A percentile compares a stretch with the other conserved stretches of the same genome.
These are phyloP conservation scores for Rossbeevera mucosa DNA, from an alignment of 768 basidiomycete genomes.

Conservation along the genomic window DNA sequence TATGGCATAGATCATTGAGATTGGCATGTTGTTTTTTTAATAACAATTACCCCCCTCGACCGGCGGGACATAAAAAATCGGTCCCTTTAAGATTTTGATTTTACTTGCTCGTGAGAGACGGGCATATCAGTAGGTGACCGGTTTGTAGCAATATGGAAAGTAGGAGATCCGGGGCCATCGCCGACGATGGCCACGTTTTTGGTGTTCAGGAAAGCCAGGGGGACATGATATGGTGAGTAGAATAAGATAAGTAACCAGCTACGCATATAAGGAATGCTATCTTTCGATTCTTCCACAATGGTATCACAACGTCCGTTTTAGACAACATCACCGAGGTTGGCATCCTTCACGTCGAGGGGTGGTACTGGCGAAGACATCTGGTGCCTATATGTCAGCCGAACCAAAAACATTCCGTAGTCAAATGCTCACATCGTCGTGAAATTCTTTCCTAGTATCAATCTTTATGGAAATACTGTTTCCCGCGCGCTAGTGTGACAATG, in stretches of 20 bases:
- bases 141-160: not conserved
- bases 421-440: constrained; percentile 35
- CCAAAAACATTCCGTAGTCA: not conserved
- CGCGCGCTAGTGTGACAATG: constrained; percentile 7
- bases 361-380: constrained; percentile 3
- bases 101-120: not conserved
- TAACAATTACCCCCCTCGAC: not conserved
- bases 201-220: not conserved
- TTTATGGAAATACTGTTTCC: constrained; percentile 58
- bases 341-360: constrained; percentile 7
- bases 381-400: not conserved
- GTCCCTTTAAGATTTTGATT: not conserved
- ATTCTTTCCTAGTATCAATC: constrained; percentile 58
- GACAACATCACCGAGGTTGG: not conserved
- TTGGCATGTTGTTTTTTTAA: too few species aligned
- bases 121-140: not conserved
- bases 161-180: not conserved
- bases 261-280: not conserved
- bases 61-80: not conserved
- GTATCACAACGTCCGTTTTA: not conserved
- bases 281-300: not conserved
- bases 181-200: not conserved
- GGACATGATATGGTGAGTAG: not conserved
- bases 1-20: not conserved
- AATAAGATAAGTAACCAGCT: not conserved